Base-by-base conservation (phyloP, 2,329 filamentous ascomycete genomes). In the Apiospora rasikravindrae region DNA sequence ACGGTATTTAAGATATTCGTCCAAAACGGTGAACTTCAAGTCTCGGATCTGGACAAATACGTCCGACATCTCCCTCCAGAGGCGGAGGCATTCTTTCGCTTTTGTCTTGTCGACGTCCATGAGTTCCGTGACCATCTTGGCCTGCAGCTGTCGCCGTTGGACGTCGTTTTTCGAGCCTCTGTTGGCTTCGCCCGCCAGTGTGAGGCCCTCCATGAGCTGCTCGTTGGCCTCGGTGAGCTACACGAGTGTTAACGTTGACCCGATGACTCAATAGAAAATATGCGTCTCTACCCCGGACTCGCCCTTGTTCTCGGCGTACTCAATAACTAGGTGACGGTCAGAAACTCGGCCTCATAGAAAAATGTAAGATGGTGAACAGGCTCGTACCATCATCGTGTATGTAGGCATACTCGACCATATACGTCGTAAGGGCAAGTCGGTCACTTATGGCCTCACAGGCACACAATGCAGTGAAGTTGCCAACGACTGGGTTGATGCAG, bases 41-140 rank as follows among this genome's bases (percentile, higher is more conserved):
- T 64, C 53, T 33, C 53, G 16, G 26, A 64, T 64, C 53, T 64
- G 53, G 5, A 64, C 53, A 64, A 64, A 64, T 7, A 64, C 53
- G n/a, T 64, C 53, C 53, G 53, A 64, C 33, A 64, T 64, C 24
- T 64, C 53, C 24, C n/a, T 33, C 53, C 53, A 64, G 4, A 64
- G 13, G 26, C 53, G 53, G 26, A 64, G 53, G n/a, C 53, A 64
- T 16, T 64, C 45, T 10, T 49, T 49, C 7, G 22, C 45, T 1
- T 49, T 7, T 8, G 6, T 11, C 22, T 49, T 49, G 45, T 49
- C 45, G 45, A 49, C 45, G 19, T 49, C 45, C 45, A 49, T 49
- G 22, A 49, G 45, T 7, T 49, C 45, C 45, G 24, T 49, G 45
- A 49, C 45, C 45, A 49, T 49, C 22, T 49, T 49, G 45, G 45